Evolutionary conservation across 2,329 filamentous ascomycete species (phyloP), one percentile per base, ranked within the genome.

Genomic region (Cylindrodendrum hubeiense): DNA sequence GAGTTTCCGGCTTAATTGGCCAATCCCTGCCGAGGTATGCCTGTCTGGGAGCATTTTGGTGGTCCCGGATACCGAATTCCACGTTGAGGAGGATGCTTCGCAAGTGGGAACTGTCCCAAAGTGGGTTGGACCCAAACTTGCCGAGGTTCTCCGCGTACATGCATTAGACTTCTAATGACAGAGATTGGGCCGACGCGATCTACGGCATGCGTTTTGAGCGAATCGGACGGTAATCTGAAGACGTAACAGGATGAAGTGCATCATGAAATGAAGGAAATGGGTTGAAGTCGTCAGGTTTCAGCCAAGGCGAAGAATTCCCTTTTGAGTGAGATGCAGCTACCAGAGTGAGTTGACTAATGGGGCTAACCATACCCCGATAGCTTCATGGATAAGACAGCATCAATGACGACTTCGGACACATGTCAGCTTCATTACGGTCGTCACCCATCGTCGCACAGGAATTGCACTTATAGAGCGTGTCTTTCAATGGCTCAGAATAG

Each of bases 401-500:
- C 47, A 52, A 21, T 26, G 43, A 19, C 50, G n/a, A 49, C 22
- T 49, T 26, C 28, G 49, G 54, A 59, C 59, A 66, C 59, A 55
- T 59, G 59, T 66, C 59, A 66, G 52, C 58, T 62, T 44, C 22
- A 39, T 41, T 17, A 33, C 24, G 12, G 52, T 39, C 34, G 13
- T 9, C 34, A 54, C 26, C 13, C 7, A 39, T 9, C 24, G 37
- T 37, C 39, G 22, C 34, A n/a, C 52, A 6, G 21, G 30, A 49
- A 21, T 39, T 49, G 22, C 21, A 30, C 21, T 9, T 12, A 33
- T 22, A 19, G 47, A 34, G 2, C n/a, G 3, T 17, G 22, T 21
- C 10, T 24, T 44, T 41, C 63, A 65, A 74, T 74, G 72, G 63
- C 69, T 49, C 65, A 69, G 28, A 65, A 67, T 49, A 67, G 58